A percentile compares a stretch with the other conserved stretches of the same genome.
These are phyloP conservation scores for Cercospora nicotianae DNA, from an alignment of 2,329 filamentous ascomycete genomes.

Conservation along the genomic window DNA sequence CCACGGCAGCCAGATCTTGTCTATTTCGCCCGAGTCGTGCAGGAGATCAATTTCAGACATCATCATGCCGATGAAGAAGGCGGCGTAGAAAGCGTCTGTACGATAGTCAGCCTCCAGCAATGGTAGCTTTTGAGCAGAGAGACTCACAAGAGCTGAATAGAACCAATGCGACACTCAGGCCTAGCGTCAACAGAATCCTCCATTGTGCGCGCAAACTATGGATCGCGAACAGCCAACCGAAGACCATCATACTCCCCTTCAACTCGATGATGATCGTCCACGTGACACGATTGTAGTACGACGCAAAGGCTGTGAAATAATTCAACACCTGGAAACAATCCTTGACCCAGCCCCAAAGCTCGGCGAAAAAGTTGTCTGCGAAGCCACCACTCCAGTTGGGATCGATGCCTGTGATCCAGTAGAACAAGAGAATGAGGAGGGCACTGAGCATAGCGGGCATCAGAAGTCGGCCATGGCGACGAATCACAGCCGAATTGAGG, in stretches of 20 bases:
- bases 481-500: conserved; percentile 51
- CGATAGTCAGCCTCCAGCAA: background rate
- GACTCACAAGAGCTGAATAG: conserved; percentile 11
- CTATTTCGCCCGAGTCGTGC: conserved; percentile 39
- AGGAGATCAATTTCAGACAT: conserved; percentile 61
- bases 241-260: conserved; percentile 62
- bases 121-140: background rate
- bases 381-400: conserved; percentile 25
- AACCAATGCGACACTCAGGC: conserved; percentile 20
- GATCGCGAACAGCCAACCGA: conserved; percentile 57
- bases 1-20: conserved; percentile 19
- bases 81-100: conserved; percentile 57
- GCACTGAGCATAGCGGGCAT: conserved; percentile 57
- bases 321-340: conserved; percentile 56
- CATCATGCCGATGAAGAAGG: conserved; percentile 63
- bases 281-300: conserved; percentile 26
- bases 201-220: conserved; percentile 16
- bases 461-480: conserved; percentile 51
- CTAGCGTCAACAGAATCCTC: conserved; percentile 19
- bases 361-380: conserved; percentile 46
- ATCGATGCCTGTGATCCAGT: conserved; percentile 48
- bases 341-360: conserved; percentile 50
- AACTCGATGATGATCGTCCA: conserved; percentile 67
- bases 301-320: conserved; percentile 19
- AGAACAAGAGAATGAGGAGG: conserved; percentile 53